Evolutionary conservation across 1,284 basidiomycete species (phyloP).

Genomic region (Quambalaria eucalypti): DNA sequence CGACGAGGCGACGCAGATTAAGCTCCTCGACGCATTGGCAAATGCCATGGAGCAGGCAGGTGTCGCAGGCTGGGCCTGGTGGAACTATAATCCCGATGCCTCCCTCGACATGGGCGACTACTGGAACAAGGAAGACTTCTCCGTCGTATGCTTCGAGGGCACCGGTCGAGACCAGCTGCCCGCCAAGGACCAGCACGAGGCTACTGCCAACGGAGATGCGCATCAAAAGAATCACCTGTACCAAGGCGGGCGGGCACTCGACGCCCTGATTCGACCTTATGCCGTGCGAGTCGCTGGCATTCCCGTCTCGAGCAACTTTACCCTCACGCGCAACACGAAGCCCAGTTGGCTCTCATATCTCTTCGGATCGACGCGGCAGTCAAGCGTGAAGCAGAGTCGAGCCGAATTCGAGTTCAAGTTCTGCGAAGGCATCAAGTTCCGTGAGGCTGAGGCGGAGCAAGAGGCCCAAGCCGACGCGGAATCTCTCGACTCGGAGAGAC

Average conservation of each 20-base stretch:
- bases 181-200: conserved; percentile 50
- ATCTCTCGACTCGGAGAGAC: no score
- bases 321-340: no score
- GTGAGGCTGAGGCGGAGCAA: no score
- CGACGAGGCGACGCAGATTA: conserved; percentile 29
- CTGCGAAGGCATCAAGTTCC: no score
- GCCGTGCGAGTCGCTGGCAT: conserved; percentile 44
- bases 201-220: conserved; percentile 19
- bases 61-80: conserved; percentile 53
- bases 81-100: conserved; percentile 91
- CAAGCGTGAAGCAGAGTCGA: no score
- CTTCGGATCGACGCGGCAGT: no score
- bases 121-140: conserved; percentile 74
- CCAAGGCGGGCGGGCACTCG: conserved; percentile 67
- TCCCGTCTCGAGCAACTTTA: conserved; percentile 22
- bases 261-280: conserved; percentile 54
- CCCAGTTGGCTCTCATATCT: no score
- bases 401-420: no score
- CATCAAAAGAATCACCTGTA: no score
- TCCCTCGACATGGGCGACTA: conserved; percentile 68
- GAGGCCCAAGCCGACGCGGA: no score
- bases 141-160: conserved; percentile 66
- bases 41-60: conserved; percentile 39
- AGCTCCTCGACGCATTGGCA: conserved; percentile 46
- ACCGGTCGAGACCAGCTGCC: conserved; percentile 1